A percentile compares a stretch with the other conserved stretches of the same genome.
Conservation (phyloP, 805 yeast genomes). For the Pichia kluyveri region DNA sequence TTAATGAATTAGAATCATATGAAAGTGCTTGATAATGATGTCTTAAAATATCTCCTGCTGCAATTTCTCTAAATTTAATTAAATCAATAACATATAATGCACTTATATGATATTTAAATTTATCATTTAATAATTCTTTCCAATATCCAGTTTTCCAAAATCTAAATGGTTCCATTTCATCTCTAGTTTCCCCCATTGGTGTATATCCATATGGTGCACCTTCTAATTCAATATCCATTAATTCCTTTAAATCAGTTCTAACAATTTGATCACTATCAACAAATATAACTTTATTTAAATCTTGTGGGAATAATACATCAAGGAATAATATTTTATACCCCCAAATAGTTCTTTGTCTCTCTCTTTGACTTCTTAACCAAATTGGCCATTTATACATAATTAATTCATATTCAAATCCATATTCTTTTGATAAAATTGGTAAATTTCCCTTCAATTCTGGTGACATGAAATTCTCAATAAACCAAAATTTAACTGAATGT, state of each 20-base stretch:
- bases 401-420: constrained; percentile 63
- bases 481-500: constrained; percentile 72
- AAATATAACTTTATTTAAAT: constrained; percentile 65
- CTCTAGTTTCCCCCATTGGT: constrained; percentile 78
- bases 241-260: constrained; percentile 62
- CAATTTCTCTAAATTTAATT: constrained; percentile 47
- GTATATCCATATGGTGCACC: constrained; percentile 84
- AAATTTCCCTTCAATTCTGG: constrained; percentile 54
- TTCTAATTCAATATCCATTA: constrained; percentile 57
- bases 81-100: constrained; percentile 81
- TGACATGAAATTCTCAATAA: constrained; percentile 73
- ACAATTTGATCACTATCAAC: constrained; percentile 83
- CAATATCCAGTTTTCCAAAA: constrained; percentile 96
- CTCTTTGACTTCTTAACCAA: constrained; percentile 77
- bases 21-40: constrained; percentile 78
- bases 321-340: constrained; percentile 80
- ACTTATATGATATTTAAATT: constrained; percentile 67
- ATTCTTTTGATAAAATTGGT: constrained; percentile 48
- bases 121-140: constrained; percentile 50
- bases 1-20: constrained; percentile 67
- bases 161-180: constrained; percentile 73
- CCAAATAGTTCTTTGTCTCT: constrained; percentile 74
- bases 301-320: constrained; percentile 80
- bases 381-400: constrained; percentile 89
- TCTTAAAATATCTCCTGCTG: constrained; percentile 75